Evolutionary conservation across 345 rosid genomes (phyloP).

Genomic region (Sapria himalayana): DNA sequence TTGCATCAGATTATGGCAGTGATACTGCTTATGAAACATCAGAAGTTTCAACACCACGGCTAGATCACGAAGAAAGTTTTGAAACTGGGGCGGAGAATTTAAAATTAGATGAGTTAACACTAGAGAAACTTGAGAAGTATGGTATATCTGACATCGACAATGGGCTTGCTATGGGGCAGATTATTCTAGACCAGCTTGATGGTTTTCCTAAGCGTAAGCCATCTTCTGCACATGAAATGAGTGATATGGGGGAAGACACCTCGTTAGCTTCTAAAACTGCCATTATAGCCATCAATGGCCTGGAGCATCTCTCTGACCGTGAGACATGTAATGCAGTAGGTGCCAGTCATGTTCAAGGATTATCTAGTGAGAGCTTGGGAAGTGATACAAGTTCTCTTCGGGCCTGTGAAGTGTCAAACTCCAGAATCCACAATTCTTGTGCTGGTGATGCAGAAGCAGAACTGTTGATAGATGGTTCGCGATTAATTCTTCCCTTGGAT

Average conservation of each 20-base stretch:
- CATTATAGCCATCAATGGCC: conserved; percentile 26
- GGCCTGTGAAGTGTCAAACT: conserved; percentile 45
- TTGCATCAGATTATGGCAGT: conserved; percentile 84
- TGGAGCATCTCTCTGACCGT: conserved; percentile 40
- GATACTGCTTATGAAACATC: conserved; percentile 88
- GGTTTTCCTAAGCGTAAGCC: conserved; percentile 55
- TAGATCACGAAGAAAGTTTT: conserved; percentile 44
- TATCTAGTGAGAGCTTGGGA: conserved; percentile 52
- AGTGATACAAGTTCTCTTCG: conserved; percentile 47
- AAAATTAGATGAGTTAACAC: conserved; percentile 47
- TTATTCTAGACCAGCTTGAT: conserved; percentile 83
- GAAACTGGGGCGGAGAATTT: conserved; percentile 54
- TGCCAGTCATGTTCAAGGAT: conserved; percentile 46
- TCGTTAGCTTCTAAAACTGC: conserved; percentile 26
- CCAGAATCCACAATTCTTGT: conserved; percentile 37
- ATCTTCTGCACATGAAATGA: conserved; percentile 28
- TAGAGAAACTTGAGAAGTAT: conserved; percentile 64
- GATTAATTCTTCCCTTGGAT: conserved; percentile 64
- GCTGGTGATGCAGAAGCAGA: conserved; percentile 42
- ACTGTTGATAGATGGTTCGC: too few species aligned
- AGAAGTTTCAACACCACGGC: conserved; percentile 66
- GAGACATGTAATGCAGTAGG: conserved; percentile 26
- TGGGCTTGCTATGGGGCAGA: conserved; percentile 85
- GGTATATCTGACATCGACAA: conserved; percentile 90
- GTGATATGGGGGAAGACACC: conserved; percentile 19